These are phyloP conservation scores for Globisporangium rhizosaccharum DNA, from an alignment of 352 stramenopile species.

Conservation along the genomic window DNA sequence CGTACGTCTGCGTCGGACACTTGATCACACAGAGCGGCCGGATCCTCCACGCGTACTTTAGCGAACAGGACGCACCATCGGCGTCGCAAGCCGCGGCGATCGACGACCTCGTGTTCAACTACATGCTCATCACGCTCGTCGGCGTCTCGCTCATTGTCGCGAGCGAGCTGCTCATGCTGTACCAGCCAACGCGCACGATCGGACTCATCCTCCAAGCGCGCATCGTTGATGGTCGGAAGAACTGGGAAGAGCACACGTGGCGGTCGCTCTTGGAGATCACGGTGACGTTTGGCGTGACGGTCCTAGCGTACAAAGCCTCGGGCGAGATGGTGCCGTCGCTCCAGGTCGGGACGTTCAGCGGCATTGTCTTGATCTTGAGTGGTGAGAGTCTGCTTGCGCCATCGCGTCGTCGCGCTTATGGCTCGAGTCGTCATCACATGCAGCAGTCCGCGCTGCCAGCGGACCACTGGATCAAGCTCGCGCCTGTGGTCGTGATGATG, in stretches of 20 bases:
- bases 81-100: conserved; percentile 29
- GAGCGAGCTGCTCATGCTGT: conserved; percentile 71
- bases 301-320: conserved; percentile 48
- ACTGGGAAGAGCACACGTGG: conserved; percentile 56
- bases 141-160: conserved; percentile 69
- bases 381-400: conserved; percentile 22
- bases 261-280: conserved; percentile 60
- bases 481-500: conserved; percentile 59
- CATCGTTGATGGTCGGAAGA: conserved; percentile 58
- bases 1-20: conserved; percentile 60
- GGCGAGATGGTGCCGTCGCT: conserved; percentile 63
- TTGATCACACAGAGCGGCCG: conserved; percentile 47
- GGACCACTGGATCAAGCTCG: conserved; percentile 78
- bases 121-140: conserved; percentile 66
- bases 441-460: conserved; percentile 36
- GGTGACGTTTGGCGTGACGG: conserved; percentile 47
- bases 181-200: conserved; percentile 45
- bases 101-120: conserved; percentile 65
- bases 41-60: conserved; percentile 44
- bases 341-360: conserved; percentile 65
- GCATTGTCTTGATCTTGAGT: conserved; percentile 47
- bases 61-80: conserved; percentile 9
- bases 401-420: conserved; percentile 12
- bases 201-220: conserved; percentile 65
- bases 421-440: too few species aligned